Base-by-base conservation (phyloP, 208 protist species). In the Lotmaria passim region DNA sequence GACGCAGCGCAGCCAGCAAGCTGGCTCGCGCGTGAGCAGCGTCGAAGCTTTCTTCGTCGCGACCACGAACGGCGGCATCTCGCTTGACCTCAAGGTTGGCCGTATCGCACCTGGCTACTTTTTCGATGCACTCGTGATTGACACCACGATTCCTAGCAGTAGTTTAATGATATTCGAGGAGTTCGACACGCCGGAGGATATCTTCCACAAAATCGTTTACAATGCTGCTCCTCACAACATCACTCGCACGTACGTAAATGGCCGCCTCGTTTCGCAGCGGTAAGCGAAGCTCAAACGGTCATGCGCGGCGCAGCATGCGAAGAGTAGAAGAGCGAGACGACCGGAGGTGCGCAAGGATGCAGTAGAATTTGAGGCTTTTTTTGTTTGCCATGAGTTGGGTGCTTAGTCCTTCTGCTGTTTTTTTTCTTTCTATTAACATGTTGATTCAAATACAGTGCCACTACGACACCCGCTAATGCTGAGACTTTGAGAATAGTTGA, bases 71-170 rank as follows among this genome's bases (percentile, higher is more conserved):
- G 95, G 93, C 10, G 97, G 95, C 21, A 75, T 85, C 17, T 78
- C 83, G 7, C 80, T 98, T 23, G 84, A 93, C 61, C 36, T 98
- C 26, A 83, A 92, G n/a, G 74, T 98, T 44, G 97, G 95, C 36
- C 87, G 75, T 61, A 90, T 98, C 56, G 84, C 67, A 8, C 72
- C 83, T 0, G 93, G 93, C 0, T 98, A 96, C 68, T 48, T 76
- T 30, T 97, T 98, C 73, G 94, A 98, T 78, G 87, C 85, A 2
- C 11, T 98, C 10, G 73, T 94, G 23, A 80, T 97, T 44, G 93
- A 96, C 73, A 82, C 83, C 7, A 64, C 78, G 34, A 65, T 77
- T n/a, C 64, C 61, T 3, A 56, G 75, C 38, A 80, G 75, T 55
- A 85, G 77, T 47, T 57, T 93, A 10, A 63, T 63, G 65, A 50